These are phyloP conservation scores for Lachnellula arida DNA, from an alignment of 2,329 filamentous ascomycete species.

Conservation along the genomic window DNA sequence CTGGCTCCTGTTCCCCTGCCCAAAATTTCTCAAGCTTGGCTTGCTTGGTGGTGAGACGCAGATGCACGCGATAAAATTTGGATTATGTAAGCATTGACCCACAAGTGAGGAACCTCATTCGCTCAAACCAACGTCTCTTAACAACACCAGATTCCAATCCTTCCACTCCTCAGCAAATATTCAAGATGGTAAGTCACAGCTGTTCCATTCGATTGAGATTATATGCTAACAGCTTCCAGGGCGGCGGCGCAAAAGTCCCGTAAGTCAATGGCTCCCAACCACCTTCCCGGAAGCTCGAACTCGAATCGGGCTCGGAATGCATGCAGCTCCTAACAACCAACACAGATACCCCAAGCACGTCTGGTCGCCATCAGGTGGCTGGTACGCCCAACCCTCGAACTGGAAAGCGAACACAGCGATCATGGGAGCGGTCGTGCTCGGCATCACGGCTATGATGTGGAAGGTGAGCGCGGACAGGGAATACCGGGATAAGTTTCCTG, in stretches of 20 bases:
- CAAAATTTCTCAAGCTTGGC: slow-evolving; percentile 20
- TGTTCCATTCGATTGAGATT: background rate
- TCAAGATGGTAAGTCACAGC: slow-evolving; percentile 52
- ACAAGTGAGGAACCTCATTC: slow-evolving; percentile 15
- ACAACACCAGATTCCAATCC: slow-evolving; percentile 10
- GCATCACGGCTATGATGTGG: slow-evolving; percentile 64
- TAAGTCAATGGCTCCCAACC: slow-evolving; percentile 38
- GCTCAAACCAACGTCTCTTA: slow-evolving; percentile 15
- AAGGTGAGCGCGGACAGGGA: slow-evolving; percentile 71
- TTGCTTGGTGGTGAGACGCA: slow-evolving; percentile 7
- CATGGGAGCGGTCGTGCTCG: slow-evolving; percentile 62
- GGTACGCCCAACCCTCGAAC: slow-evolving; percentile 92
- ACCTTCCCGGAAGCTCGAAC: slow-evolving; percentile 2
- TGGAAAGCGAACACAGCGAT: slow-evolving; percentile 90
- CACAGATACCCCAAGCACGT: slow-evolving; percentile 93
- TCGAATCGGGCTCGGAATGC: slow-evolving; percentile 4
- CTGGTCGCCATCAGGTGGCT: slow-evolving; percentile 97
- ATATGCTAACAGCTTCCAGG: slow-evolving; percentile 48
- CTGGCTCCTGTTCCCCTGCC: slow-evolving; percentile 7
- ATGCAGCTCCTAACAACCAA: slow-evolving; percentile 15
- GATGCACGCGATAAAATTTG: background rate
- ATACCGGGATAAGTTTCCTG: slow-evolving; percentile 68
- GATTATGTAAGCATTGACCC: slow-evolving; percentile 12
- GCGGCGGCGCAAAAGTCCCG: slow-evolving; percentile 76
- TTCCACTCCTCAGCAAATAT: slow-evolving; percentile 26